Conservation (phyloP, 768 basidiomycete genomes). For the Termitomyces sp. region DNA sequence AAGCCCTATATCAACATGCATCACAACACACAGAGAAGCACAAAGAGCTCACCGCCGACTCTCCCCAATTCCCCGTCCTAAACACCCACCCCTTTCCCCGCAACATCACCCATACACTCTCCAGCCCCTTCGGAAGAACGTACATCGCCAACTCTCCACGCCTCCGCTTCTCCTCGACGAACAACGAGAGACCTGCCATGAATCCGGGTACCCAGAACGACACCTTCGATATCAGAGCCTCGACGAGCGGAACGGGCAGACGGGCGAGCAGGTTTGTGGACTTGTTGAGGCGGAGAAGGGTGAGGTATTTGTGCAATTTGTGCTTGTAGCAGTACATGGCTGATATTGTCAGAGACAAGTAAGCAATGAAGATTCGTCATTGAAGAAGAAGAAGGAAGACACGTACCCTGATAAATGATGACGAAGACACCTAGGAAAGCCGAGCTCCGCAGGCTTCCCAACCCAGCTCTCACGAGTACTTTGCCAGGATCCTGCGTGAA, state of each 20-base stretch:
- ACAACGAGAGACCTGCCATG: constrained; percentile 67
- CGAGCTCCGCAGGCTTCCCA: constrained; percentile 78
- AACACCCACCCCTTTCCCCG: constrained; percentile 73
- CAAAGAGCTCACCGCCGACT: constrained; percentile 45
- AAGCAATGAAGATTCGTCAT: background rate
- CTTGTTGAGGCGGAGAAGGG: constrained; percentile 18
- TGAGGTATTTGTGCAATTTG: constrained; percentile 45
- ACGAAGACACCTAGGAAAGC: constrained; percentile 86
- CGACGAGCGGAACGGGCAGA: constrained; percentile 41
- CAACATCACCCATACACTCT: constrained; percentile 84
- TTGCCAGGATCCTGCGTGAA: constrained; percentile 62
- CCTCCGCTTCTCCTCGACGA: constrained; percentile 86
- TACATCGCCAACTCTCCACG: constrained; percentile 92
- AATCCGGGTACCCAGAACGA: constrained; percentile 76
- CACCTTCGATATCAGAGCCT: constrained; percentile 57
- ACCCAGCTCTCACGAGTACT: constrained; percentile 57
- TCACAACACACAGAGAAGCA: constrained; percentile 1
- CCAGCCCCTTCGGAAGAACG: constrained; percentile 81
- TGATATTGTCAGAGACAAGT: constrained; percentile 16
- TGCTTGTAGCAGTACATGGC: constrained; percentile 66
- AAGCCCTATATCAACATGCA: constrained; percentile 5
- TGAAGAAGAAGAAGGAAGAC: background rate
- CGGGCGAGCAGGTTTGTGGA: constrained; percentile 26
- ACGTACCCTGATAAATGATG: constrained; percentile 72
- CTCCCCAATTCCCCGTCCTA: constrained; percentile 64